Percentiles rank a stretch among this genome's conserved stretches.
phyloP scores from a whole-genome alignment of 305 asterid species.

The Solanum aculeatissimum region DNA sequence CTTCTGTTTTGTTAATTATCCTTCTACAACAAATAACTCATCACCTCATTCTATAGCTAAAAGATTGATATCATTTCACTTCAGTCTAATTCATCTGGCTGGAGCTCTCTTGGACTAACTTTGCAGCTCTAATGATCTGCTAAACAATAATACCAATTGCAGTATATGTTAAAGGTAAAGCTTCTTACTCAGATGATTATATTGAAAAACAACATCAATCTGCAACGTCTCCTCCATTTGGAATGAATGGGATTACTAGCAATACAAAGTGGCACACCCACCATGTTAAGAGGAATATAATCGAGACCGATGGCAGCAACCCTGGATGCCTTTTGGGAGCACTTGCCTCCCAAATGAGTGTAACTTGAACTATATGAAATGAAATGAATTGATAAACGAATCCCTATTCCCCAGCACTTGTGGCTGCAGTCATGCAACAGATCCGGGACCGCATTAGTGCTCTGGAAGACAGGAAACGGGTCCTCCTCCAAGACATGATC shows the following conservation, averaged over 20 bases:
- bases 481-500: background rate
- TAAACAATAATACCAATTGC: background rate
- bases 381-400: too few relatives aligned
- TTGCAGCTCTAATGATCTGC: background rate
- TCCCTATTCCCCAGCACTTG: too few relatives aligned
- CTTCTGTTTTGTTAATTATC: background rate
- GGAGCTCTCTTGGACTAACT: background rate
- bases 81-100: background rate
- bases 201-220: background rate
- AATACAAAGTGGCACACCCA: background rate
- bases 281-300: background rate
- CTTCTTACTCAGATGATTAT: background rate
- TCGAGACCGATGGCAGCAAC: too few relatives aligned
- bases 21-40: background rate
- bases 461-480: background rate
- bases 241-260: background rate
- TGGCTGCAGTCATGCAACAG: background rate
- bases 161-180: background rate
- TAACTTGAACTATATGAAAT: too few relatives aligned
- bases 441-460: background rate
- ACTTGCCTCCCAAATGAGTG: too few relatives aligned
- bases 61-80: background rate
- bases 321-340: too few relatives aligned
- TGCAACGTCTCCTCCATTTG: background rate
- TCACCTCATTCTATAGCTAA: background rate